Base-by-base conservation (phyloP, 345 rosid species). In the Salix arbutifolia region DNA sequence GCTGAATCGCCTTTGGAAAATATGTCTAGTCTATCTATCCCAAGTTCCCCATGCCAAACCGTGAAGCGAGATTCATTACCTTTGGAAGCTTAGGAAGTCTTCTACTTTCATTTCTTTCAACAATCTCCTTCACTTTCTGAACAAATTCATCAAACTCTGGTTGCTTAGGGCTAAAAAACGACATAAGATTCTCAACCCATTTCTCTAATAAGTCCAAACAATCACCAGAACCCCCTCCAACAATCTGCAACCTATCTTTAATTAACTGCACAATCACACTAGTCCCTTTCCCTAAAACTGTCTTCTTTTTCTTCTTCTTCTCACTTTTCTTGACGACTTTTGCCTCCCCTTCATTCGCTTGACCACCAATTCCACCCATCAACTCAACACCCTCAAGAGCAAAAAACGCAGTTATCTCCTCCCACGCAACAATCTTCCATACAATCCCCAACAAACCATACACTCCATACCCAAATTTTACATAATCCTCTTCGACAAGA, bases 71-170 rank as follows among this genome's bases (percentile, higher is more conserved):
- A 58, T 67, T 33, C 46, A 35, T 74, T 86, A 96, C 99, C 96
- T 96, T 90, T 3, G 95, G 90, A 80, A 91, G 88, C 90, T 96
- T 96, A n/a, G 98, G 98, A 46, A 91, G 89, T 84, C 98, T 89
- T 80, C 96, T 88, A 78, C 89, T 90, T 81, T 93, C 97, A 80
- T 93, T 96, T 79, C 94, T 96, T 82, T 93, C 98, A 8, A 92
- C 88, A 53, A 93, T 83, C 50, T 92, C 98, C 73, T 90, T 91
- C 70, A 93, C 83, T 78, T 87, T 88, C 17, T 74, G 74, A 77
- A 88, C 77, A 40, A 92, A 80, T 75, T 62, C 67, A 83, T 87
- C 91, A 79, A 91, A 89, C 28, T 82, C 88, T 1, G 79, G 79
- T 67, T 82, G 78, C 74, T 87, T 89, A 0, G 83, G 90, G 67